Percentiles rank a stretch among this genome's conserved stretches.
These are phyloP conservation scores for Curvularia spicifera DNA, from an alignment of 2,329 filamentous ascomycete species.

Conservation along the genomic window DNA sequence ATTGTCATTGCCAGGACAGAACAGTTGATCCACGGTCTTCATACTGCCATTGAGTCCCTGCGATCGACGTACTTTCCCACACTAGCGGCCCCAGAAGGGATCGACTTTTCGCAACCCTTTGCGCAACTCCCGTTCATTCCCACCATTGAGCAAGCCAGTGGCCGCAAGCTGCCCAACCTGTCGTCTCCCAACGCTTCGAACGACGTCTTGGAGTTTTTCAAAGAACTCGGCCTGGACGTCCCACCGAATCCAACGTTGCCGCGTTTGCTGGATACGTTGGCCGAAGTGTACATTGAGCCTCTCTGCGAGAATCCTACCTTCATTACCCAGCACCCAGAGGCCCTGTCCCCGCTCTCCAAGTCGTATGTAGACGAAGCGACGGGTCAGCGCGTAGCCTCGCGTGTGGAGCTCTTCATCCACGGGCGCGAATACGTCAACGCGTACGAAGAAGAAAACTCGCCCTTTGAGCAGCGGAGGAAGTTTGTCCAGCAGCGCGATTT, in stretches of 20 bases:
- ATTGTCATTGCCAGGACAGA: constrained; percentile 80
- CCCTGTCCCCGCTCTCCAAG: constrained; percentile 90
- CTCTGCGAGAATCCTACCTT: constrained; percentile 76
- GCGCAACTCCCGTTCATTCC: constrained; percentile 82
- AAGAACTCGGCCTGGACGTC: constrained; percentile 55
- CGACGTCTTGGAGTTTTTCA: constrained; percentile 64
- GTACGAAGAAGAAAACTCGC: constrained; percentile 98
- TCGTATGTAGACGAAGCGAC: constrained; percentile 73
- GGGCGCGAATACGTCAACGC: constrained; percentile 89
- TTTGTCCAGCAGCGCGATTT: constrained; percentile 67
- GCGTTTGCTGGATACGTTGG: constrained; percentile 81
- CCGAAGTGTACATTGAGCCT: constrained; percentile 77
- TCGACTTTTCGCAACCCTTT: constrained; percentile 66
- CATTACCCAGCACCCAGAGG: constrained; percentile 87
- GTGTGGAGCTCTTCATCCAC: constrained; percentile 83
- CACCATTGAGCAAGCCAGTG: constrained; percentile 72
- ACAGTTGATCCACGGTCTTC: constrained; percentile 62
- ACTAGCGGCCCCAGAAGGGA: constrained; percentile 52
- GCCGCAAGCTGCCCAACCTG: constrained; percentile 66
- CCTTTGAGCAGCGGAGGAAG: constrained; percentile 83
- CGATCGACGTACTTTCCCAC: constrained; percentile 39
- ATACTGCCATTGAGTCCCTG: constrained; percentile 55
- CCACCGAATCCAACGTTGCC: constrained; percentile 65
- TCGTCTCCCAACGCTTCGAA: constrained; percentile 60
- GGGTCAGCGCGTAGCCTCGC: constrained; percentile 76